phyloP scores from a whole-genome alignment of 140 eudicot species.

The Flaveria floridana region DNA sequence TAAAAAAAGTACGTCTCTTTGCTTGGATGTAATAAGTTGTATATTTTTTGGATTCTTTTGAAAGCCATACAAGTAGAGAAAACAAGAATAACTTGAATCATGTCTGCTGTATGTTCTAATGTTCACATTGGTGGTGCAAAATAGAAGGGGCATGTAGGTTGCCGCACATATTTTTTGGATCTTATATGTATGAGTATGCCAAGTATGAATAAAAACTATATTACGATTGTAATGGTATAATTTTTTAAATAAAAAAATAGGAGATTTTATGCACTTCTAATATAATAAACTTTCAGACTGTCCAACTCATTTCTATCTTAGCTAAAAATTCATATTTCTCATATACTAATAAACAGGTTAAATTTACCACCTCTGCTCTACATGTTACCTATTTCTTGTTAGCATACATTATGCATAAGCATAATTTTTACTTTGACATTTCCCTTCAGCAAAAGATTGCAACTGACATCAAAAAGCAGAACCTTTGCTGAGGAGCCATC shows the following conservation, averaged over 20 bases:
- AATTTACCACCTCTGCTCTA: neutral
- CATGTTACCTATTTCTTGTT: conserved; percentile 1
- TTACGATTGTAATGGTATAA: too few relatives aligned
- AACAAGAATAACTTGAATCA: too few relatives aligned
- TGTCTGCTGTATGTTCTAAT: too few relatives aligned
- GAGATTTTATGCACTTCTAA: neutral
- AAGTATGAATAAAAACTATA: neutral
- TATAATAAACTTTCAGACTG: neutral
- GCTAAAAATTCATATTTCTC: neutral
- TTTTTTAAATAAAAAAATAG: too few relatives aligned
- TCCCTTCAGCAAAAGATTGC: conserved; percentile 62
- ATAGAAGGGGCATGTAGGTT: too few relatives aligned
- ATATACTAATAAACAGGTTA: neutral
- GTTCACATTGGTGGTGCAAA: too few relatives aligned
- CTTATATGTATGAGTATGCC: neutral
- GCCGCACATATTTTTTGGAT: too few relatives aligned
- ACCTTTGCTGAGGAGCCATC: conserved; percentile 37
- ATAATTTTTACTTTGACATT: conserved; percentile 23
- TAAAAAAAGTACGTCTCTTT: too few relatives aligned
- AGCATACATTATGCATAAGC: conserved; percentile 18
- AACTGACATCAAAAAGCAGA: conserved; percentile 38
- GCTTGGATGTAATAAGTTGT: too few relatives aligned
- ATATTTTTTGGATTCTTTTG: too few relatives aligned
- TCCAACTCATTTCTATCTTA: neutral
- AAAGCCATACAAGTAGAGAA: too few relatives aligned